Base-by-base conservation (phyloP, 441 rosid species). In the Omphalea diandra region DNA sequence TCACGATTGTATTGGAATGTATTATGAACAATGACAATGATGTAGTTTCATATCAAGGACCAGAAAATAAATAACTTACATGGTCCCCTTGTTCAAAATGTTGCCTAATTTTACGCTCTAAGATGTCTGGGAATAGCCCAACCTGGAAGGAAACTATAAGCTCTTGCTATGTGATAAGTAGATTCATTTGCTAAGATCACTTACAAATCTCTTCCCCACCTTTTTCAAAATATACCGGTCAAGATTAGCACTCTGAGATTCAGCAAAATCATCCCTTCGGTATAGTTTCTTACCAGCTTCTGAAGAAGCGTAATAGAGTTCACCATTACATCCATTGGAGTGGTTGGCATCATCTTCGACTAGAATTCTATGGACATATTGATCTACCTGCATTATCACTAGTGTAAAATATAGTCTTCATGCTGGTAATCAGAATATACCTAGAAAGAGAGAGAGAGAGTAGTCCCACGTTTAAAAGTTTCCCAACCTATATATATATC, bases 41-140 rank as follows among this genome's bases (percentile, higher is more conserved):
- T 44, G 27, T 26, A 70, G 72, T 55, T n/a, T n/a, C n/a, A n/a
- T n/a, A n/a, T n/a, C n/a, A n/a, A n/a, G n/a, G n/a, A n/a, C n/a
- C n/a, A n/a, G n/a, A n/a, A n/a, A n/a, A n/a, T n/a, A n/a, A n/a
- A n/a, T n/a, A n/a, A n/a, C 88, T 83, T 83, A 93, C 98, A 76
- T 86, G 85, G 78, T 90, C 97, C 52, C 88, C 98, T 72, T 82
- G 86, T 73, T 86, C 89, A 68, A 90, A 81, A 78, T 88, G 86
- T 57, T 73, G 81, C 84, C 82, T 81, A 63, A 83, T 90, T 77
- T 83, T 88, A 57, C 86, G 91, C 73, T 93, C 97, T 61, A 93
- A 78, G 74, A 90, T 80, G 80, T 90, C 94, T 0, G 98, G 97
- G 83, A 90, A 90, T 54, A 89, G 77, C 73, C 98, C 96, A 75